Evolutionary conservation across 345 rosid species (phyloP).

Genomic region (Kernera saxatilis): DNA sequence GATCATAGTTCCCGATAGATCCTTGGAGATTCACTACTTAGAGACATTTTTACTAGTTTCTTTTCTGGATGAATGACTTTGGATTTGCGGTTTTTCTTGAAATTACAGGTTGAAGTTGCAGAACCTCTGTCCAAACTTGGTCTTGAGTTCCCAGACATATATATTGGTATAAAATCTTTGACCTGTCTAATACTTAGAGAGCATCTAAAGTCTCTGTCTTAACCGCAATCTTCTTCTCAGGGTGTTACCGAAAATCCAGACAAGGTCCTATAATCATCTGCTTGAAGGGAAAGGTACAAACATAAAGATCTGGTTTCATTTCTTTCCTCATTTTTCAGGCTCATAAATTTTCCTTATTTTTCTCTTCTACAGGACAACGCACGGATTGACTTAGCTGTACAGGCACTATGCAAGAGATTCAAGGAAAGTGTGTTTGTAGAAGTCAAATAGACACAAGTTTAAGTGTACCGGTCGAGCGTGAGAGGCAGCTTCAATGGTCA

Average conservation of each 20-base stretch:
- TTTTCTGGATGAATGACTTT: background rate
- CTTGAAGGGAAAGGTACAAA: conserved; percentile 74
- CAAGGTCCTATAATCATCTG: conserved; percentile 53
- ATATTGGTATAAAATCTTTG: conserved; percentile 47
- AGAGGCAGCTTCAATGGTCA: conserved; percentile 6
- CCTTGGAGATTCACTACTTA: background rate
- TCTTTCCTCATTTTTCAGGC: background rate
- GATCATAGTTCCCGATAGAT: background rate
- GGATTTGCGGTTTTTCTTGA: background rate
- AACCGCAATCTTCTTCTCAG: conserved; percentile 37
- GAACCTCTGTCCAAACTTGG: conserved; percentile 76
- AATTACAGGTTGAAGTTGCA: conserved; percentile 80
- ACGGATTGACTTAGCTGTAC: conserved; percentile 48
- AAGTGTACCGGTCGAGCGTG: background rate
- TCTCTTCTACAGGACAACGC: conserved; percentile 45
- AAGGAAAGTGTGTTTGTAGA: conserved; percentile 45
- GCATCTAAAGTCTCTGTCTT: background rate
- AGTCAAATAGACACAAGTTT: conserved; percentile 19
- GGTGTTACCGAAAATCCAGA: conserved; percentile 74
- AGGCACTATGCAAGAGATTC: conserved; percentile 54
- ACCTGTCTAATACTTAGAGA: background rate
- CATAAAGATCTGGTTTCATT: background rate
- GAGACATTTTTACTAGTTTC: background rate
- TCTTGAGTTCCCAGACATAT: conserved; percentile 82
- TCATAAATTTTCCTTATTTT: background rate